Conservation (phyloP, 208 protist species). For the Novymonas esmeraldas region DNA sequence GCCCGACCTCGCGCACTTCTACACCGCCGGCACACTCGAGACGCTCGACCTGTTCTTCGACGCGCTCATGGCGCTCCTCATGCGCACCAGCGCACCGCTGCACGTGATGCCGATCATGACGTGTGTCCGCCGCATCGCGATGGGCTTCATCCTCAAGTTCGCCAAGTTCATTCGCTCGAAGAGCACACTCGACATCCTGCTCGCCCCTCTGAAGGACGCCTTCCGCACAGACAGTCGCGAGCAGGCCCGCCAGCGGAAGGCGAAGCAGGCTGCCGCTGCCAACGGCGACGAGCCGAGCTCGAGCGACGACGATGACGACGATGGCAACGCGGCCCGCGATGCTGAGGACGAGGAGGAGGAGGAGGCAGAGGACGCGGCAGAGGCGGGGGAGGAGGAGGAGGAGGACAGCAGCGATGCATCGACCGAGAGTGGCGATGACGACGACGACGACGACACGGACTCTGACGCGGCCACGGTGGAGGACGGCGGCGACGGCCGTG, state of each 20-base stretch:
- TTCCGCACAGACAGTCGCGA: constrained; percentile 85
- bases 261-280: constrained; percentile 41
- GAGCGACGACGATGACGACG: constrained; percentile 20
- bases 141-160: constrained; percentile 74
- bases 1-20: constrained; percentile 81
- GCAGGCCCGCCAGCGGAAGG: constrained; percentile 59
- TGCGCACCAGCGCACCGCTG: constrained; percentile 72
- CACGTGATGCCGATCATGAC: constrained; percentile 88
- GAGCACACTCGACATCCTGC: constrained; percentile 64
- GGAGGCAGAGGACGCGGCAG: constrained; percentile 11
- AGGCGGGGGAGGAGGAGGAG: constrained; percentile 4
- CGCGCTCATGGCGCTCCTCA: constrained; percentile 82
- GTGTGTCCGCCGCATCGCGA: constrained; percentile 75
- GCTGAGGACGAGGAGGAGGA: constrained; percentile 19
- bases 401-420: constrained; percentile 5
- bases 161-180: constrained; percentile 66
- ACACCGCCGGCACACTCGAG: constrained; percentile 71
- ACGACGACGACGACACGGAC: constrained; percentile 22
- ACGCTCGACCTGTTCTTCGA: constrained; percentile 83
- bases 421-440: constrained; percentile 12
- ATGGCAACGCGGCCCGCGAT: background rate
- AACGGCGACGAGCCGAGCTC: constrained; percentile 40
- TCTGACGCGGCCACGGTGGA: constrained; percentile 19
- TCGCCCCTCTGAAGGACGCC: constrained; percentile 81
- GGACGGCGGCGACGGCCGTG: constrained; percentile 18